Conservation (phyloP, 139 green algal species). For the Coccomyxa sp. region DNA sequence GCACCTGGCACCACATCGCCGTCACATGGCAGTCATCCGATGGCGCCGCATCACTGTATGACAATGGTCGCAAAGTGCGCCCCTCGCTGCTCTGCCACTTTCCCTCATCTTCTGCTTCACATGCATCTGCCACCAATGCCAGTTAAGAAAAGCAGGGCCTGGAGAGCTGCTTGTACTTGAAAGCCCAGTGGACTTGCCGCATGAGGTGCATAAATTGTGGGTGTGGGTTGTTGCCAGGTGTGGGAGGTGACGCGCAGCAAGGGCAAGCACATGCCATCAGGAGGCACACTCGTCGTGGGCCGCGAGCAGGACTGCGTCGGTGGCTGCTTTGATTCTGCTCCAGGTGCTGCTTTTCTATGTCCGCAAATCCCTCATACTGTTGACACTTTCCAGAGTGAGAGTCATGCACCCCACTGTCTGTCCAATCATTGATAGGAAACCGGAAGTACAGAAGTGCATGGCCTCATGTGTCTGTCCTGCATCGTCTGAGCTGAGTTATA, state of each 20-base stretch:
- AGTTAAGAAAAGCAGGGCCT: too few species aligned
- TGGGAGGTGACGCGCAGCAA: constrained; percentile 61
- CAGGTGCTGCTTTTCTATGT: not conserved
- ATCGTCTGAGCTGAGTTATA: not conserved
- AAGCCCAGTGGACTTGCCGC: too few species aligned
- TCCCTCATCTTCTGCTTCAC: too few species aligned
- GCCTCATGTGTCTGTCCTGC: not conserved
- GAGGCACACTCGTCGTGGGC: constrained; percentile 81
- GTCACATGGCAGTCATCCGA: constrained; percentile 68
- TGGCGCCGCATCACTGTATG: constrained; percentile 64
- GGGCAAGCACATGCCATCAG: constrained; percentile 64
- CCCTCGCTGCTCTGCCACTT: not conserved
- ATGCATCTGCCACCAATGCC: too few species aligned
- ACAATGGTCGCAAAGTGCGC: constrained; percentile 61
- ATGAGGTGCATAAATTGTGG: too few species aligned
- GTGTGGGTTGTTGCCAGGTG: constrained; percentile 18
- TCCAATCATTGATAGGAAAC: too few species aligned
- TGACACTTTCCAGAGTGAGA: not conserved
- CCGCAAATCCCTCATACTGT: not conserved
- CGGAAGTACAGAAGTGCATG: too few species aligned
- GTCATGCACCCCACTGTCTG: too few species aligned
- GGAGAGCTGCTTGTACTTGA: too few species aligned
- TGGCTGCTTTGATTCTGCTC: constrained; percentile 79
- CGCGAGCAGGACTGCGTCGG: constrained; percentile 83
- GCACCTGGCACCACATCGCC: constrained; percentile 82